Percentiles rank a stretch among this genome's conserved stretches.
These are phyloP conservation scores for Basidioascus undulatus DNA, from an alignment of 768 basidiomycete species.

Conservation along the genomic window DNA sequence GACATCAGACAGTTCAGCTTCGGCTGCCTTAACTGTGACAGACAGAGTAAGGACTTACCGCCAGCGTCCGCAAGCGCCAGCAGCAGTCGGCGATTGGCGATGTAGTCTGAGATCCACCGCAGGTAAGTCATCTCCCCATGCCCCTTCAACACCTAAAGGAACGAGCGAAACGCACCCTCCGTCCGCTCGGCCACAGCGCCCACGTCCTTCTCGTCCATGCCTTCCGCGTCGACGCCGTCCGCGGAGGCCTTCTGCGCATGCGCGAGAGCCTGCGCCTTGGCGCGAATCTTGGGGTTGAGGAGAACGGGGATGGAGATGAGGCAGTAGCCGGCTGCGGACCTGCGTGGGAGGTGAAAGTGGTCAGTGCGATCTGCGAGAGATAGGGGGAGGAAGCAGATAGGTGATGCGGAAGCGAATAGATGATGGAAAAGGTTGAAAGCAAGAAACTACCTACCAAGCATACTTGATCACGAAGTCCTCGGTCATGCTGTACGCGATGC, in stretches of 20 bases:
- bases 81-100: conserved; percentile 72
- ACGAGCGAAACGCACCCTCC: conserved; percentile 21
- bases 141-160: background rate
- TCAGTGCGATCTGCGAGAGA: no score
- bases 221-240: background rate
- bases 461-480: conserved; percentile 96
- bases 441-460: no score
- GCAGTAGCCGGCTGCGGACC: conserved; percentile 71
- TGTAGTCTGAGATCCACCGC: conserved; percentile 33
- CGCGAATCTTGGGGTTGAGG: conserved; percentile 22
- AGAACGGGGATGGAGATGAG: conserved; percentile 78
- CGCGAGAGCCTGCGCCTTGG: background rate
- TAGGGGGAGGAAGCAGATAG: no score
- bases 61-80: conserved; percentile 92
- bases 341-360: no score
- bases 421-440: no score
- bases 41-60: no score
- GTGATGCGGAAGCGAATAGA: no score
- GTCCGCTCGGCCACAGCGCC: conserved; percentile 26
- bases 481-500: conserved; percentile 76
- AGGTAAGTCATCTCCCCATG: background rate
- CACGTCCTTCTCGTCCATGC: background rate
- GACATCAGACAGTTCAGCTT: no score
- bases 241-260: no score
- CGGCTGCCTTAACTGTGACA: no score